Evolutionary conservation across 306 rosid species (phyloP).

Genomic region (Betula pendula): DNA sequence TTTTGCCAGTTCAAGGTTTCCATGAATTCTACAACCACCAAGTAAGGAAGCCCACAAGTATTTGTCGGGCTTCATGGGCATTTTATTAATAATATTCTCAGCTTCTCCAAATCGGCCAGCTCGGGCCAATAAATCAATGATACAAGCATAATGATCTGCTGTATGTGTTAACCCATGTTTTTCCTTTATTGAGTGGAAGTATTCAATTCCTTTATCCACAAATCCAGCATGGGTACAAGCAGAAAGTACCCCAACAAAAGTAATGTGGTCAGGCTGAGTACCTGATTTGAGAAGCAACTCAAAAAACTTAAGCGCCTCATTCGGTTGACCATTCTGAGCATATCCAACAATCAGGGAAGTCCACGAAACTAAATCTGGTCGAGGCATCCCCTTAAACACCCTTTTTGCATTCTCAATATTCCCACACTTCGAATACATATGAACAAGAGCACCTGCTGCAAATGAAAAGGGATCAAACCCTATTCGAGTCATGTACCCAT

Average conservation of each 20-base stretch:
- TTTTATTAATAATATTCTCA: conserved; percentile 49
- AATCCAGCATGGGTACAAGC: conserved; percentile 74
- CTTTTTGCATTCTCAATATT: conserved; percentile 48
- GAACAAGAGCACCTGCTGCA: conserved; percentile 64
- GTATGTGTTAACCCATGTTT: conserved; percentile 57
- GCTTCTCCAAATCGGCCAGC: conserved; percentile 64
- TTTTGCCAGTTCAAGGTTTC: conserved; percentile 57
- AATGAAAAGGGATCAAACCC: conserved; percentile 54
- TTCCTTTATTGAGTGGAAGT: conserved; percentile 56
- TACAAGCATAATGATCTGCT: conserved; percentile 68
- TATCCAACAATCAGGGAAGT: conserved; percentile 65
- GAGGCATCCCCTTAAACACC: conserved; percentile 52
- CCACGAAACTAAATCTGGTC: conserved; percentile 67
- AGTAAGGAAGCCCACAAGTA: conserved; percentile 69
- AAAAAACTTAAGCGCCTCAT: conserved; percentile 55
- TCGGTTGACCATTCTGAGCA: conserved; percentile 67
- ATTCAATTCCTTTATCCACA: conserved; percentile 58
- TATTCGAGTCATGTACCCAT: conserved; percentile 53
- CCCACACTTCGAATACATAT: conserved; percentile 68
- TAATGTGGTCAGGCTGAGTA: conserved; percentile 56
- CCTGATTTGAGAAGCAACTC: conserved; percentile 56
- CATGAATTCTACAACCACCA: conserved; percentile 73
- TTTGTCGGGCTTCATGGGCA: conserved; percentile 64
- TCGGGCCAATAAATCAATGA: conserved; percentile 61
- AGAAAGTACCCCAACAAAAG: conserved; percentile 67